Conservation (phyloP, 352 stramenopile genomes). For the Globisporangium iwayamae region DNA sequence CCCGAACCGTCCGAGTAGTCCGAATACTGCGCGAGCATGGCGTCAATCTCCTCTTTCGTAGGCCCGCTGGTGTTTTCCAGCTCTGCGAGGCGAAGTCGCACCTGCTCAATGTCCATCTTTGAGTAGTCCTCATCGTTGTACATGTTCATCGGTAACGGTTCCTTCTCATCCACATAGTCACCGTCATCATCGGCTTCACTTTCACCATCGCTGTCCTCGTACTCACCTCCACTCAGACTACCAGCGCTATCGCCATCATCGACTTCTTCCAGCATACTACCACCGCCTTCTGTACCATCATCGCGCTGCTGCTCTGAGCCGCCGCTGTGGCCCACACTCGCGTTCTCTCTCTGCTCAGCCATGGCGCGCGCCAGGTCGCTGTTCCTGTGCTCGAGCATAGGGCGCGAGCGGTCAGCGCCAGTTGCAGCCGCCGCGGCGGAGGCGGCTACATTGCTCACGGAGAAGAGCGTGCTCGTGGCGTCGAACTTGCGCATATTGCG, state of each 20-base stretch:
- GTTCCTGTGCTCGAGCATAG: slow-evolving; percentile 14
- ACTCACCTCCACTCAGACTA: not conserved
- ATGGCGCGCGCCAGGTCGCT: slow-evolving; percentile 20
- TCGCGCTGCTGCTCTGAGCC: not conserved
- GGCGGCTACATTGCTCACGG: not conserved
- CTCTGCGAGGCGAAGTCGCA: slow-evolving; percentile 41
- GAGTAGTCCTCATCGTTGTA: slow-evolving; percentile 15
- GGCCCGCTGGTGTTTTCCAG: slow-evolving; percentile 39
- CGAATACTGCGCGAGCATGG: slow-evolving; percentile 55
- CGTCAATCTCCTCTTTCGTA: slow-evolving; percentile 59
- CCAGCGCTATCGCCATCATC: slow-evolving; percentile 13
- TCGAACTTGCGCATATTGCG: slow-evolving; percentile 12
- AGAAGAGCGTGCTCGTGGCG: slow-evolving; percentile 8
- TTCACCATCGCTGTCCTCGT: slow-evolving; percentile 1
- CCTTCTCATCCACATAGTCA: not conserved
- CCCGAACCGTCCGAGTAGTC: slow-evolving; percentile 23
- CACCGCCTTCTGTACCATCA: slow-evolving; percentile 14
- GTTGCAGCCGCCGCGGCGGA: not conserved
- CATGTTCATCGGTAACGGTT: not conserved
- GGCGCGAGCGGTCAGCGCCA: slow-evolving; percentile 2
- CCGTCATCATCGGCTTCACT: not conserved
- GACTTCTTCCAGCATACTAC: slow-evolving; percentile 20
- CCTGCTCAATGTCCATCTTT: slow-evolving; percentile 37
- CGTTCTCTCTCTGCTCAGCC: slow-evolving; percentile 13
- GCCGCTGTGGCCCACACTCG: not conserved